These are phyloP conservation scores for Besnoitia besnoiti DNA, from an alignment of 169 alveolate species.

Conservation along the genomic window DNA sequence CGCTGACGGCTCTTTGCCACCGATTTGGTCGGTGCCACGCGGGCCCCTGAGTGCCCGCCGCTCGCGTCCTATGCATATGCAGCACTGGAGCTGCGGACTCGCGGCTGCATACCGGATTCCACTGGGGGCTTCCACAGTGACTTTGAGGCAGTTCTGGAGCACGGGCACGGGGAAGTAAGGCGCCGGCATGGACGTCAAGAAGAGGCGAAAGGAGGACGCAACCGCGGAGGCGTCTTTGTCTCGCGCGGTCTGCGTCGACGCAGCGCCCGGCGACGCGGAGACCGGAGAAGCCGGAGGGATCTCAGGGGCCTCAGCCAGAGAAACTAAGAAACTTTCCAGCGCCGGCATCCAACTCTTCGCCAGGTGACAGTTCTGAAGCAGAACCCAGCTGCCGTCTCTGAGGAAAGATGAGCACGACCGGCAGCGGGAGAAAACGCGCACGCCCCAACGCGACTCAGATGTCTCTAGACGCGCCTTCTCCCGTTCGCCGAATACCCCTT, in stretches of 20 bases:
- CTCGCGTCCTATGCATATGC: too few relatives aligned
- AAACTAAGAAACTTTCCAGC: conserved; percentile 81
- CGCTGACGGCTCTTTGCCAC: too few relatives aligned
- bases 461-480: too few relatives aligned
- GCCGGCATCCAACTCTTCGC: conserved; percentile 94
- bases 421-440: too few relatives aligned
- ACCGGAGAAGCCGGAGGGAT: conserved; percentile 59
- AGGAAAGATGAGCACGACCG: too few relatives aligned
- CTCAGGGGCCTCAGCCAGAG: conserved; percentile 75
- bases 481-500: too few relatives aligned
- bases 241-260: not conserved
- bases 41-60: too few relatives aligned
- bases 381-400: conserved; percentile 78
- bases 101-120: conserved; percentile 85
- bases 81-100: conserved; percentile 70
- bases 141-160: conserved; percentile 51
- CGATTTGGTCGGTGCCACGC: too few relatives aligned
- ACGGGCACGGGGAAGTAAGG: conserved; percentile 82
- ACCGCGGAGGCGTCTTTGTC: not conserved
- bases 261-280: not conserved
- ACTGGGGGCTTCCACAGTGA: conserved; percentile 58
- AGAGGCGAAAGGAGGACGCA: conserved; percentile 80
- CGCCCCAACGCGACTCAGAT: too few relatives aligned
- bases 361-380: conserved; percentile 93
- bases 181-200: conserved; percentile 92